Evolutionary conservation across 164 flowering plant genomes (phyloP), one percentile per base, ranked within the genome.

Genomic region (Aristolochia californica): DNA sequence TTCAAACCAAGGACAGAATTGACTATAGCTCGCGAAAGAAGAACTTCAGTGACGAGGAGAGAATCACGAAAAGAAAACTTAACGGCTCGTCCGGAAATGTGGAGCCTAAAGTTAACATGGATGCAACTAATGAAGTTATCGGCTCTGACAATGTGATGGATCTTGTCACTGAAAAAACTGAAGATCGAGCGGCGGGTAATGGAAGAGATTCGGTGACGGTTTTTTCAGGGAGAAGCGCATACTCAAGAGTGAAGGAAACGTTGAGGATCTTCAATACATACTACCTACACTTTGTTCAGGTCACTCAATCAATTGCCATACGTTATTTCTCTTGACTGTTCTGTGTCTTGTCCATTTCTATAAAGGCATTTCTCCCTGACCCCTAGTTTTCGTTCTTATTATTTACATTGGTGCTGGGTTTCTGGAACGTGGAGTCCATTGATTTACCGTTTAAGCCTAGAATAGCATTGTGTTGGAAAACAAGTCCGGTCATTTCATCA

Each of bases 211-310:
- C 22, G 50, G 22, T 17, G 50, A 20, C 12, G 1, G 22, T 17
- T 17, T 47, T 17, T 5, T 5, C 50, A 11, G 50, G 70, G 20
- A 78, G 68, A 27, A 75, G 83, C 30, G 79, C 38, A 1, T 22
- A 63, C 45, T 70, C 71, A 0, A 72, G 56, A 61, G 88, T 80
- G 34, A 80, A 72, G 64, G 80, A 81, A 24, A 81, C 87, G 0
- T 16, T 83, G 11, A 70, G 93, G 66, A 24, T 59, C 23, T 85
- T 78, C 61, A 83, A 81, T 66, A 75, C 64, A 49, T 49, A 70
- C 57, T 81, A 83, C 56, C 81, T 85, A 9, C 80, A 78, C 23
- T 71, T 75, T 30, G 75, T 78, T 51, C 82, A 81, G 84, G 88
- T 82, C 21, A 21, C 50, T 47, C 50, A 8, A 1, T 14, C 40